Base-by-base conservation (phyloP, 2,329 filamentous ascomycete genomes). In the Leptoxyphium fumago region DNA sequence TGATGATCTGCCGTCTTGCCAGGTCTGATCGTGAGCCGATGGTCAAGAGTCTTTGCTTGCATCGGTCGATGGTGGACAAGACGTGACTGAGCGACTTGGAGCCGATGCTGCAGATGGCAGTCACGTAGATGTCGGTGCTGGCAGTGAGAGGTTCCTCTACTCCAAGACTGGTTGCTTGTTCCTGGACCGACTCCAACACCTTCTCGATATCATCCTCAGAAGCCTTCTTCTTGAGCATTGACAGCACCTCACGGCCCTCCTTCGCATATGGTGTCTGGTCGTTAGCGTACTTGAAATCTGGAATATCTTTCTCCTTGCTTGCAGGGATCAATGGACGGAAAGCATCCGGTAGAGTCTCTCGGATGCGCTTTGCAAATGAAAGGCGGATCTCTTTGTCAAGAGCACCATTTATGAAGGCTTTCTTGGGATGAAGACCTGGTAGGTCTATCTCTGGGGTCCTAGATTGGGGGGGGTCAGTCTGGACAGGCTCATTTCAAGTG, bases 51-150 rank as follows among this genome's bases (percentile, higher is more conserved):
- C 87, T 80, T 44, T 89, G 84, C 65, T 94, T 94, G 65, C 83
- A 89, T 46, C 91, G 82, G 64, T 98, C 91, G 51, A 98, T 94
- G 61, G 84, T 94, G 8, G 88, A 93, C 13, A 98, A 76, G 3
- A 95, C 86, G 62, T 98, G 91, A 10, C 88, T 95, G 29, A 98
- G 76, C 0, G 89, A 95, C 65, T 98, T 98, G 50, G 85, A 88
- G 39, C 91, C 91, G 41, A 95, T 80, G 65, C 80, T 91, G 67
- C 89, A 91, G 52, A 98, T 88, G 15, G 85, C 80, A 1, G 89
- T 98, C 58, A 94, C 80, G 58, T 94, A 94, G 36, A 87, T 87
- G 60, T 96, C 91, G 4, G 87, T 94, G 50, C 85, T 91, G n/a
- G 81, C 73, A 13, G 94, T 76, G 36, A 91, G 70, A 3, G 87